These are phyloP conservation scores for Phialemoniopsis sp. DNA, from an alignment of 2,329 filamentous ascomycete genomes.

Conservation along the genomic window DNA sequence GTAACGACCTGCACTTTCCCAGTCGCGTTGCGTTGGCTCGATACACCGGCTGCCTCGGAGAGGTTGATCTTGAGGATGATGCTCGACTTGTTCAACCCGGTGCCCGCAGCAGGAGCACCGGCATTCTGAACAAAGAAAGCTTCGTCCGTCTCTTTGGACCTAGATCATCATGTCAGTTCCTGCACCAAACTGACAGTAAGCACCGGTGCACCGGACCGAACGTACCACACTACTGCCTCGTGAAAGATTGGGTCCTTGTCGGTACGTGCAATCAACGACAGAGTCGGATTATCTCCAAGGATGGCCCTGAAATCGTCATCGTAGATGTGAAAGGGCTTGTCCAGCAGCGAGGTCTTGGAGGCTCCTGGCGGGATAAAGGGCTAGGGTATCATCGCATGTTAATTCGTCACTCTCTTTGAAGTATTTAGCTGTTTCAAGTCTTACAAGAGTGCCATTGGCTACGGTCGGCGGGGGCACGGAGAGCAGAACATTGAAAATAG, in stretches of 20 bases:
- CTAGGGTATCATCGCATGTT: slow-evolving; percentile 11
- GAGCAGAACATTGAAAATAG: slow-evolving; percentile 34
- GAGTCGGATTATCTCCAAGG: slow-evolving; percentile 41
- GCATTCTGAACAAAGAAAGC: slow-evolving; percentile 52
- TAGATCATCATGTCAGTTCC: slow-evolving; percentile 8
- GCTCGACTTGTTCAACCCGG: slow-evolving; percentile 44
- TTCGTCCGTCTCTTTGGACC: slow-evolving; percentile 40
- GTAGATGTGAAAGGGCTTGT: slow-evolving; percentile 43
- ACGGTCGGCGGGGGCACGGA: slow-evolving; percentile 29
- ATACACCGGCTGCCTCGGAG: slow-evolving; percentile 32
- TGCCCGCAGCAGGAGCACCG: slow-evolving; percentile 39
- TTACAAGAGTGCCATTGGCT: slow-evolving; percentile 30
- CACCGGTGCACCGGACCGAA: not conserved
- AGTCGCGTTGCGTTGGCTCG: slow-evolving; percentile 27
- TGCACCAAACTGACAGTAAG: slow-evolving; percentile 4
- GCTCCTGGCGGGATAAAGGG: slow-evolving; percentile 39
- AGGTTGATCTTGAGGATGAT: slow-evolving; percentile 47
- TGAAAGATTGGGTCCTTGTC: slow-evolving; percentile 45
- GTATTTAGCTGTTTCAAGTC: slow-evolving; percentile 1
- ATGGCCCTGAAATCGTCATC: slow-evolving; percentile 45
- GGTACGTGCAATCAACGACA: slow-evolving; percentile 43
- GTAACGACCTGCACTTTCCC: slow-evolving; percentile 34
- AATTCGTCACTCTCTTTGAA: not conserved
- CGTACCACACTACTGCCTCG: slow-evolving; percentile 51
- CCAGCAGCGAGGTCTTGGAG: slow-evolving; percentile 26